Percentiles rank a stretch among this genome's conserved stretches.
phyloP scores from a whole-genome alignment of 108 stramenopile species.

The Fragilaria radians region DNA sequence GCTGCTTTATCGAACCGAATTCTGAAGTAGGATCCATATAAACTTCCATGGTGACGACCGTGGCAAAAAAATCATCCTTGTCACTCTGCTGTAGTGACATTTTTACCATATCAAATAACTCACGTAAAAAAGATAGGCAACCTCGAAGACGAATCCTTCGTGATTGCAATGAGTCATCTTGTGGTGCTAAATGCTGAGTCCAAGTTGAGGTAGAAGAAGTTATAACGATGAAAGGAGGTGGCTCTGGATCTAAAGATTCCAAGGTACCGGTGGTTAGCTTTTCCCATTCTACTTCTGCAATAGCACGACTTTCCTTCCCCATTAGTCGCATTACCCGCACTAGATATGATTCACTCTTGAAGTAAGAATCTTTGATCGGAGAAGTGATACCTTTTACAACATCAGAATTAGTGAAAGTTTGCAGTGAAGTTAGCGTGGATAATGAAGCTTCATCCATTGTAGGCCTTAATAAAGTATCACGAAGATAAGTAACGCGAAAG shows the following conservation, averaged over 20 bases:
- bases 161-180: constrained; percentile 66
- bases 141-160: constrained; percentile 57
- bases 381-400: constrained; percentile 77
- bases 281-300: constrained; percentile 46
- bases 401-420: constrained; percentile 74
- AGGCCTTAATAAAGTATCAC: constrained; percentile 73
- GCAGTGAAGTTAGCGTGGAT: constrained; percentile 64
- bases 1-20: neutral
- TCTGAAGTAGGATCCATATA: constrained; percentile 13
- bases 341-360: constrained; percentile 49
- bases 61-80: constrained; percentile 78
- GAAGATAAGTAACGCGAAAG: constrained; percentile 77
- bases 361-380: constrained; percentile 13
- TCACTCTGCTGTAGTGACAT: constrained; percentile 72
- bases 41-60: constrained; percentile 49
- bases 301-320: constrained; percentile 47
- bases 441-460: constrained; percentile 86
- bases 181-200: constrained; percentile 79
- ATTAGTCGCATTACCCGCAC: constrained; percentile 57
- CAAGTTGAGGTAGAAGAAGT: constrained; percentile 28
- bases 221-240: neutral
- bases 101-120: constrained; percentile 84
- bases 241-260: neutral
- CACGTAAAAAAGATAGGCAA: constrained; percentile 68
- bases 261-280: constrained; percentile 19